phyloP scores from a whole-genome alignment of 2,329 filamentous ascomycete species.

The Apiospora hydei region DNA sequence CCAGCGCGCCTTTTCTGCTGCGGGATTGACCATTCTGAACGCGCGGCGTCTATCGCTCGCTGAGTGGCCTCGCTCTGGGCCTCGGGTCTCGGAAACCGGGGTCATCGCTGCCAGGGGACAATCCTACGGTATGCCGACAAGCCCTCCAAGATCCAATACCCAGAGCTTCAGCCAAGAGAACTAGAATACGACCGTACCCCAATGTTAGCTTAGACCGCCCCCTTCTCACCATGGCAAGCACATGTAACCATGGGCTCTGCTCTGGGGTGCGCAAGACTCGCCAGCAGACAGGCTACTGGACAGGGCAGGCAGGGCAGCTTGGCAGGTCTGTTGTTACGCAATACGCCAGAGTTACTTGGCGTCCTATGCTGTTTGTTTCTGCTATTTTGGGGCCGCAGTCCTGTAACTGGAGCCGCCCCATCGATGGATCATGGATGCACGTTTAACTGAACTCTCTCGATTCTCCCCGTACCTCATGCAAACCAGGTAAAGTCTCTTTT shows the following conservation, averaged over 20 bases:
- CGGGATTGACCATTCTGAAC: background rate
- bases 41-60: background rate
- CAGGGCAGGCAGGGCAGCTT: background rate
- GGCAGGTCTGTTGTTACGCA: slow-evolving; percentile 13
- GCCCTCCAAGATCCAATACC: background rate
- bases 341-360: slow-evolving; percentile 17
- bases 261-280: background rate
- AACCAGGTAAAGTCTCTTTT: background rate
- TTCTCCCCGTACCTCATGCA: background rate
- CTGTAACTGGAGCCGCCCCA: slow-evolving; percentile 6
- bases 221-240: background rate
- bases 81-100: slow-evolving; percentile 6
- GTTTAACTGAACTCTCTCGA: slow-evolving; percentile 6
- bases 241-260: background rate
- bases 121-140: slow-evolving; percentile 1
- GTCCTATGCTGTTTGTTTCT: slow-evolving; percentile 21
- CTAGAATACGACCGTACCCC: slow-evolving; percentile 18
- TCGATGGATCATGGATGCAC: background rate
- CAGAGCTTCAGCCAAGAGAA: slow-evolving; percentile 13
- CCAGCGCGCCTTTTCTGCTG: background rate
- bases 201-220: slow-evolving; percentile 3
- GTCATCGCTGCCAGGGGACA: slow-evolving; percentile 7
- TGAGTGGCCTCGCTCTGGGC: background rate
- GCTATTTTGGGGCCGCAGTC: slow-evolving; percentile 13
- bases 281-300: too few relatives aligned